Evolutionary conservation across 1,139 yeast species (phyloP).

Genomic region (Torulaspora globosa): DNA sequence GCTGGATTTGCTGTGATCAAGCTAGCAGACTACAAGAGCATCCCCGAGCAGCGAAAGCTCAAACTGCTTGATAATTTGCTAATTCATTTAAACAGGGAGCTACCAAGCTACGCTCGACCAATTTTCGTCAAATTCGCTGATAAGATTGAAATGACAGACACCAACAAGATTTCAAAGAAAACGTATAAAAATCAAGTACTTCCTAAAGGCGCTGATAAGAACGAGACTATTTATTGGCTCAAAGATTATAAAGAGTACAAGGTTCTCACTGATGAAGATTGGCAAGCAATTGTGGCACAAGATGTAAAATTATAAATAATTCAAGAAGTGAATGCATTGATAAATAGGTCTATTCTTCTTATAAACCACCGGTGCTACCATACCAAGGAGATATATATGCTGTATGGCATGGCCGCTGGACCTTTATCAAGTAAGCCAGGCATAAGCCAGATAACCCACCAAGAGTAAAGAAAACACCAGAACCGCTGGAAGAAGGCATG

Average conservation of each 20-base stretch:
- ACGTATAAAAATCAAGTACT: constrained; percentile 69
- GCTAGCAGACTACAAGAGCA: constrained; percentile 38
- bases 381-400: background rate
- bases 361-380: background rate
- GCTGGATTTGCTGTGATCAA: constrained; percentile 87
- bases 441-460: constrained; percentile 9
- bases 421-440: background rate
- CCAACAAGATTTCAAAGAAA: constrained; percentile 82
- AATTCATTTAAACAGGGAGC: constrained; percentile 42
- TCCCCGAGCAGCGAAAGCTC: constrained; percentile 38
- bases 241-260: constrained; percentile 50
- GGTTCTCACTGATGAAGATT: constrained; percentile 53
- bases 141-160: constrained; percentile 65
- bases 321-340: background rate
- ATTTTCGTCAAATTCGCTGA: constrained; percentile 67
- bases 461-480: constrained; percentile 7
- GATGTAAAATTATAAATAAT: constrained; percentile 27
- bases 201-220: constrained; percentile 64
- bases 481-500: constrained; percentile 15
- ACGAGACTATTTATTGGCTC: constrained; percentile 68
- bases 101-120: constrained; percentile 90
- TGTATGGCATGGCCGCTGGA: background rate
- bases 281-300: constrained; percentile 48
- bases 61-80: constrained; percentile 39
- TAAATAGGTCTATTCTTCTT: constrained; percentile 1